phyloP scores from a whole-genome alignment of 2,329 filamentous ascomycete species.

The Zymoseptoria pseudotritici region DNA sequence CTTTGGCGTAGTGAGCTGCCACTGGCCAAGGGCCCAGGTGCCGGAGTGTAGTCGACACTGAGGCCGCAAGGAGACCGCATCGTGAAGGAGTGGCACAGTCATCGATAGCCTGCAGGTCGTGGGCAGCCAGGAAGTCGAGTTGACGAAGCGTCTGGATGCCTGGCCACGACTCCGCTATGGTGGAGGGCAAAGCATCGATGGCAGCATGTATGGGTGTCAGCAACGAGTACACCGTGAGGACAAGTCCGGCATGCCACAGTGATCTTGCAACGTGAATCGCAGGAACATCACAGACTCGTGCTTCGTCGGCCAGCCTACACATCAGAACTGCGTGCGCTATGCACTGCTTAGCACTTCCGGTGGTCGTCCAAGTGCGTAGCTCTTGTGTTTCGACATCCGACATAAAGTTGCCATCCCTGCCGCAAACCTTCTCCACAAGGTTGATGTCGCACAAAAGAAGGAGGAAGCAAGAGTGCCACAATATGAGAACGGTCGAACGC shows the following conservation, averaged over 20 bases:
- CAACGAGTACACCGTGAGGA: neutral
- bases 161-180: neutral
- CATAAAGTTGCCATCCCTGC: neutral
- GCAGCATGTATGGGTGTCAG: neutral
- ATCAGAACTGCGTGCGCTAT: slow-evolving; percentile 1
- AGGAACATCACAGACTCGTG: slow-evolving; percentile 1
- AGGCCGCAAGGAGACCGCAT: neutral
- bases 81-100: neutral
- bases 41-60: neutral
- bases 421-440: slow-evolving; percentile 1
- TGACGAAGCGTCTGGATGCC: neutral
- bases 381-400: neutral
- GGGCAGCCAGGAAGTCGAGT: neutral
- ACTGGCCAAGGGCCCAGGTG: slow-evolving; percentile 1
- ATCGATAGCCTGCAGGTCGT: neutral
- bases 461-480: slow-evolving; percentile 8
- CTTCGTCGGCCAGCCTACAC: neutral
- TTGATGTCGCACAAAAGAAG: slow-evolving; percentile 5
- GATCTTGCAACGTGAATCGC: slow-evolving; percentile 1
- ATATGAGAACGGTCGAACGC: neutral
- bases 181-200: neutral
- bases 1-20: slow-evolving; percentile 1
- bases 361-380: neutral
- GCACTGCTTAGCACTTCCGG: neutral
- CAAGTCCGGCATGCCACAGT: slow-evolving; percentile 2